Evolutionary conservation across 2,329 filamentous ascomycete species (phyloP).

Genomic region (Neodidymelliopsis sp.): DNA sequence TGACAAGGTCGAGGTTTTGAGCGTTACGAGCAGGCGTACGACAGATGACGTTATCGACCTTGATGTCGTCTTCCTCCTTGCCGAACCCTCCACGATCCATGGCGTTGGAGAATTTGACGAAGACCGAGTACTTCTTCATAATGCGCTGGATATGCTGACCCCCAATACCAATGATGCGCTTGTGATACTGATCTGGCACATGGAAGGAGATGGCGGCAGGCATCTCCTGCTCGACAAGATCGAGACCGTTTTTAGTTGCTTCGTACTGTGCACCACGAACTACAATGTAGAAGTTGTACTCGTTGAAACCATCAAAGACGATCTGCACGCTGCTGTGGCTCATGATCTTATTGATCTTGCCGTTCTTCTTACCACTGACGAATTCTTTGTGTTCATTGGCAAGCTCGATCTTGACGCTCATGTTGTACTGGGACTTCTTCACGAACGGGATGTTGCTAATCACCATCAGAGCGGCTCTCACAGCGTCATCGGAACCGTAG

Average conservation of each 20-base stretch:
- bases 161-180: slow-evolving; percentile 98
- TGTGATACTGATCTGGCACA: slow-evolving; percentile 98
- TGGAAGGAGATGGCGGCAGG: slow-evolving; percentile 99
- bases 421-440: slow-evolving; percentile 85
- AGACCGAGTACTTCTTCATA: slow-evolving; percentile 99
- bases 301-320: slow-evolving; percentile 98
- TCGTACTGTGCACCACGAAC: slow-evolving; percentile 93
- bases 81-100: slow-evolving; percentile 96
- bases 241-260: slow-evolving; percentile 89
- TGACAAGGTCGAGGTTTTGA: slow-evolving; percentile 94
- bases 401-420: slow-evolving; percentile 97
- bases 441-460: slow-evolving; percentile 92
- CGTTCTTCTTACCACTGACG: slow-evolving; percentile 99
- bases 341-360: slow-evolving; percentile 99
- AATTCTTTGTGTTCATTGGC: slow-evolving; percentile 99
- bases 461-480: slow-evolving; percentile 93
- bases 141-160: slow-evolving; percentile 99
- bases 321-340: slow-evolving; percentile 99
- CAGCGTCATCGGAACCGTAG: slow-evolving; percentile 93
- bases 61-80: slow-evolving; percentile 96
- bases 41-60: slow-evolving; percentile 98
- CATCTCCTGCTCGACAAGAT: slow-evolving; percentile 98
- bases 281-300: slow-evolving; percentile 99
- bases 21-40: slow-evolving; percentile 96
- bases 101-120: slow-evolving; percentile 98